phyloP scores from a whole-genome alignment of 495 filamentous ascomycete genomes.

The Astrothelium subdiscretum region DNA sequence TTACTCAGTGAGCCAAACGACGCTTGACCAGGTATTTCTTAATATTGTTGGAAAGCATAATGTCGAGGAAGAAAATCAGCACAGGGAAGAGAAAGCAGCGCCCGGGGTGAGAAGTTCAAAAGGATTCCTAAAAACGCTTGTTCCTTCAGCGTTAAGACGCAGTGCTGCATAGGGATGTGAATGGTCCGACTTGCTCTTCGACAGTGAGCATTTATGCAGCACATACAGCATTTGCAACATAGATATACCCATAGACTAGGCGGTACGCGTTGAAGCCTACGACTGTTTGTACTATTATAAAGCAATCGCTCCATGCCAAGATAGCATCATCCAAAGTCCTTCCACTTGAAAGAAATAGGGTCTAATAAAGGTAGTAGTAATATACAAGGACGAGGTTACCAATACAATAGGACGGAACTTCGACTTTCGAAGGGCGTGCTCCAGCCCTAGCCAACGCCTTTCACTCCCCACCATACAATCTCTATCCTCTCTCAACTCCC shows the following conservation, averaged over 20 bases:
- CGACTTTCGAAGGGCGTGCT: neutral
- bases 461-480: no score
- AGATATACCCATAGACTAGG: conserved; percentile 1
- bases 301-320: neutral
- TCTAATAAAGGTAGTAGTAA: neutral
- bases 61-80: conserved; percentile 64
- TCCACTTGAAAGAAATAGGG: neutral
- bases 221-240: neutral
- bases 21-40: conserved; percentile 80
- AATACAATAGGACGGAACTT: neutral
- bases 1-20: conserved; percentile 70
- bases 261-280: neutral
- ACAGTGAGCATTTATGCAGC: neutral
- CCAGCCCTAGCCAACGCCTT: neutral
- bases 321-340: neutral
- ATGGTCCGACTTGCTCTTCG: neutral
- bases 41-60: conserved; percentile 65
- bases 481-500: neutral
- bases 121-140: neutral
- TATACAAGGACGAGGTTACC: neutral
- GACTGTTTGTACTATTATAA: neutral
- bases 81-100: conserved; percentile 15
- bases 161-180: neutral
- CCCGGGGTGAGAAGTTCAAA: neutral
- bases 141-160: no score